Conservation (phyloP, 1,284 basidiomycete species). For the Sporisorium exsertum region DNA sequence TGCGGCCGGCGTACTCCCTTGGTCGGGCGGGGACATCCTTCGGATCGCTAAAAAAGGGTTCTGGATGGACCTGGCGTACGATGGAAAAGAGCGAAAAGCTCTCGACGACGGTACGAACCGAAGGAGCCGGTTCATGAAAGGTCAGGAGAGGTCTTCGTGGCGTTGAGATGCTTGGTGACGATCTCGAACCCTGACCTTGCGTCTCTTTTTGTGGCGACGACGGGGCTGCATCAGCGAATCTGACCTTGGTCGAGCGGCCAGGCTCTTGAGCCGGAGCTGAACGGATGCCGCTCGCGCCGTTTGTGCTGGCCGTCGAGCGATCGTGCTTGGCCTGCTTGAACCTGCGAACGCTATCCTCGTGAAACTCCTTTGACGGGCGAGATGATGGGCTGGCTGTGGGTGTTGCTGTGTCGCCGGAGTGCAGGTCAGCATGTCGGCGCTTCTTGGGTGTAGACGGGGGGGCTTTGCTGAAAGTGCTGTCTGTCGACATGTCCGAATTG, state of each 20-base stretch:
- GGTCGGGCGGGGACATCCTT: constrained; percentile 78
- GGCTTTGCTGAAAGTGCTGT: constrained; percentile 28
- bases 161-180: not conserved
- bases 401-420: constrained; percentile 5
- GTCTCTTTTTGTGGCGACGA: not conserved
- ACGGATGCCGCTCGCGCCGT: not conserved
- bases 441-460: constrained; percentile 39
- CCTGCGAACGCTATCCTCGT: constrained; percentile 31
- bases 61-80: constrained; percentile 77
- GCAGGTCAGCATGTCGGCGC: constrained; percentile 14
- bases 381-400: constrained; percentile 21
- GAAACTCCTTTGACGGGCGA: constrained; percentile 25
- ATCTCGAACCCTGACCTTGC: not conserved
- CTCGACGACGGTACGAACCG: constrained; percentile 70
- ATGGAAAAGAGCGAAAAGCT: constrained; percentile 75
- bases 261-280: not conserved
- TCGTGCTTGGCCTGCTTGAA: constrained; percentile 35
- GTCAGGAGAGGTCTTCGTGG: constrained; percentile 10
- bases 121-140: constrained; percentile 41
- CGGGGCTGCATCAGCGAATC: constrained; percentile 16
- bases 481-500: constrained; percentile 21
- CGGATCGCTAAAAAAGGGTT: constrained; percentile 74
- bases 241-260: constrained; percentile 16
- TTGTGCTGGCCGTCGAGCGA: constrained; percentile 7
- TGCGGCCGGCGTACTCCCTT: constrained; percentile 83